These are phyloP conservation scores for Aspergillus pseudotamarii DNA, from an alignment of 2,329 filamentous ascomycete species.

Conservation along the genomic window DNA sequence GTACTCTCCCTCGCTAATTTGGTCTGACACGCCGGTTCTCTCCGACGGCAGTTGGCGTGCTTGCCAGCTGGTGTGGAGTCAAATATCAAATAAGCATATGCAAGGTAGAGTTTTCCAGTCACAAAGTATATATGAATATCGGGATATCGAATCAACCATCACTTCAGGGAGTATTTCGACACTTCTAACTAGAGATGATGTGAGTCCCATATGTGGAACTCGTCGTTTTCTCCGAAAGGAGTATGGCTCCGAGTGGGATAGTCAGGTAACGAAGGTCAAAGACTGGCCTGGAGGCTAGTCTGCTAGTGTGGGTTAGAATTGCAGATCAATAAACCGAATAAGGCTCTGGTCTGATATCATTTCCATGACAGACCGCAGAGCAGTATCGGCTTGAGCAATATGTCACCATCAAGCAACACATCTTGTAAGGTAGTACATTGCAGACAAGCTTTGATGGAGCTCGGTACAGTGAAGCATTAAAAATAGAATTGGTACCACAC, in stretches of 20 bases:
- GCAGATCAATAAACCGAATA: neutral
- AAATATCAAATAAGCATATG: neutral
- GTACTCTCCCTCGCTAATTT: neutral
- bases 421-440: neutral
- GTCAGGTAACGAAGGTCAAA: neutral
- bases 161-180: neutral
- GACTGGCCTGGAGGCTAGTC: neutral
- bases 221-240: neutral
- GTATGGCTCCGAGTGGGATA: neutral
- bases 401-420: neutral
- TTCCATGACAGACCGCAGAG: neutral
- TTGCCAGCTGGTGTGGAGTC: neutral
- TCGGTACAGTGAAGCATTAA: neutral
- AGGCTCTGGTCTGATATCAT: neutral
- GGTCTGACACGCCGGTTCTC: neutral
- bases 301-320: neutral
- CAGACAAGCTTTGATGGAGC: neutral
- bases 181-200: neutral
- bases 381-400: neutral
- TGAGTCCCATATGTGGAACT: neutral
- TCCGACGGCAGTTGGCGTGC: neutral
- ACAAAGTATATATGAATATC: too few species aligned
- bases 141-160: neutral
- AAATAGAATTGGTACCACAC: neutral
- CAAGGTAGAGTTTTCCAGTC: neutral